Conservation (phyloP, 768 basidiomycete species). For the Infundibulicybe gibba region DNA sequence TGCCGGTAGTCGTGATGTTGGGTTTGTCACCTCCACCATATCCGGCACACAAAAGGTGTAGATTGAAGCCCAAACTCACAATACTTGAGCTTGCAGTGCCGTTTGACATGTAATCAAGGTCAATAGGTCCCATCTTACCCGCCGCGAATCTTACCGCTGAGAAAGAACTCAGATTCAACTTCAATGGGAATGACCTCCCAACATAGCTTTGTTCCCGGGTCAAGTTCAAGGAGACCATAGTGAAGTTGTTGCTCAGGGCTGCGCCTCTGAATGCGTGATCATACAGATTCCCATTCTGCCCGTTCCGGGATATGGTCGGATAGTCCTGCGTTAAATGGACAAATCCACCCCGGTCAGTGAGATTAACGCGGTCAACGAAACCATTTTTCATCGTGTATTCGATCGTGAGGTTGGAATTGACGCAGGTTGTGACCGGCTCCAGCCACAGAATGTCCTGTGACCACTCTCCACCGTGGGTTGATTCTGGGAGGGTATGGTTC, state of each 20-base stretch:
- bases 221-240: slow-evolving; percentile 8
- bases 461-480: slow-evolving; percentile 10
- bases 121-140: slow-evolving; percentile 2
- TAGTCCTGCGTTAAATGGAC: slow-evolving; percentile 9
- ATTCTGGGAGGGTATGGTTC: slow-evolving; percentile 10
- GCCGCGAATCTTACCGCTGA: too few relatives aligned
- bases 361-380: slow-evolving; percentile 4
- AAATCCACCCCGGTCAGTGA: slow-evolving; percentile 15
- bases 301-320: slow-evolving; percentile 10
- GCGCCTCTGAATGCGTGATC: slow-evolving; percentile 19
- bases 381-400: slow-evolving; percentile 9
- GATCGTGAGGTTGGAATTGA: slow-evolving; percentile 17
- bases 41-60: slow-evolving; percentile 8
- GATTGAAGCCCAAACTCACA: not conserved
- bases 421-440: slow-evolving; percentile 17
- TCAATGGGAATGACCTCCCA: slow-evolving; percentile 9
- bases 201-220: slow-evolving; percentile 9
- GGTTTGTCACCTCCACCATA: slow-evolving; percentile 13
- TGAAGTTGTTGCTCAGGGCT: slow-evolving; percentile 12
- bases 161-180: not conserved
- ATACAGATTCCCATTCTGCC: slow-evolving; percentile 14
- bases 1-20: slow-evolving; percentile 16
- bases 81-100: not conserved
- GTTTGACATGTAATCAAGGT: slow-evolving; percentile 5
- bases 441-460: slow-evolving; percentile 19